Evolutionary conservation across 306 rosid genomes (phyloP), one percentile per base, ranked within the genome.

Genomic region (Rosa persica): DNA sequence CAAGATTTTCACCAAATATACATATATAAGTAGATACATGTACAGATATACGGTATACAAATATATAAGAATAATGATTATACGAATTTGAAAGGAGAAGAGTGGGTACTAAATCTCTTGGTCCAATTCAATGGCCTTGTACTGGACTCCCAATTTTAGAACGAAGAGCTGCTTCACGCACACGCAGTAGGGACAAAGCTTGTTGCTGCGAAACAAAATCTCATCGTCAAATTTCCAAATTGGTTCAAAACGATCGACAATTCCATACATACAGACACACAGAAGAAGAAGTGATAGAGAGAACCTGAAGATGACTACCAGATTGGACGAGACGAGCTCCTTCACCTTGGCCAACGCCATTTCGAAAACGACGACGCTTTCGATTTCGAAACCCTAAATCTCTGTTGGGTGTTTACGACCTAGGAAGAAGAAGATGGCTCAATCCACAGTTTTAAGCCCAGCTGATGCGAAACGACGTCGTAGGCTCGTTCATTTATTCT

Each of bases 51-150:
- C 11, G 10, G n/a, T 54, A 54, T 54, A 20, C 44, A 39, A 0
- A 46, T 46, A 46, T 46, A 46, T 30, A 8, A 8, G 13, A 46
- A 8, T 6, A 8, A 46, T 2, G 13, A 52, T 52, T 16, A 17
- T 23, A 58, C 1, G 12, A 58, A 58, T 8, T 58, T 22, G 36
- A 58, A 23, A 58, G 36, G 16, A 22, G 36, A 23, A 58, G 36
- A 58, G 4, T 8, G 65, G 23, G 65, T 58, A 61, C 67, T 62
- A 20, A 62, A 42, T 62, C 40, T 62, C 40, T 62, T 62, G 19
- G 68, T 62, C 68, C 68, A 62, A 62, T 30, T 62, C 68, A 62
- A 27, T 27, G 20, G 42, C 68, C 42, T 62, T 62, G 68, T 62
- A 62, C 19, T 62, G 1, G 68, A 62, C 8, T 27, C 8, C 9